Evolutionary conservation across 257 asterid species (phyloP).

Genomic region (Catharanthus roseus): DNA sequence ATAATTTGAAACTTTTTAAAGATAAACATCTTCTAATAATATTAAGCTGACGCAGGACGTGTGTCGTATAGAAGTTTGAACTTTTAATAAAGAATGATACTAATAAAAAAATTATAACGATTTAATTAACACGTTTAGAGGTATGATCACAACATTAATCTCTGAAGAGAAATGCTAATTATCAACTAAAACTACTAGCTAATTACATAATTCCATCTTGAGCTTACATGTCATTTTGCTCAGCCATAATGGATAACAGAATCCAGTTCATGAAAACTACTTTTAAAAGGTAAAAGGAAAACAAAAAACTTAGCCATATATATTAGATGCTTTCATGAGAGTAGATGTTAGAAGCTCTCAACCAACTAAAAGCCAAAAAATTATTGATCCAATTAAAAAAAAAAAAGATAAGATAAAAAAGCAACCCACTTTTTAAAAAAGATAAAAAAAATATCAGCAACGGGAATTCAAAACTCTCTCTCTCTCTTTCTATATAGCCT

Average conservation of each 20-base stretch:
- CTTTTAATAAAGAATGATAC: too few species aligned
- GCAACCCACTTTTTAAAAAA: neutral
- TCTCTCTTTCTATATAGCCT: constrained; percentile 27
- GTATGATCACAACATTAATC: too few species aligned
- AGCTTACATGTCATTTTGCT: too few species aligned
- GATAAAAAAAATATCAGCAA: constrained; percentile 18
- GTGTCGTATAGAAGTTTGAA: too few species aligned
- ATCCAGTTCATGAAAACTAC: constrained; percentile 32
- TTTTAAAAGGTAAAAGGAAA: neutral
- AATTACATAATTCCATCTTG: too few species aligned
- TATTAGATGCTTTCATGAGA: neutral
- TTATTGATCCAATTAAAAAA: constrained; percentile 4
- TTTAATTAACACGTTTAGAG: too few species aligned
- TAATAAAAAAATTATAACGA: too few species aligned
- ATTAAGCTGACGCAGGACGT: too few species aligned
- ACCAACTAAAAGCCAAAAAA: constrained; percentile 13
- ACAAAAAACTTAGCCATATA: neutral
- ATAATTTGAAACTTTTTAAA: too few species aligned
- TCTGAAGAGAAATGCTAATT: too few species aligned
- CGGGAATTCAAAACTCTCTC: neutral
- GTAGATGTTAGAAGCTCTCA: neutral
- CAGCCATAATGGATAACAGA: constrained; percentile 17
- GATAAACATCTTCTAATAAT: too few species aligned
- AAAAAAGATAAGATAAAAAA: neutral
- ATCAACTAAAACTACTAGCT: too few species aligned